Evolutionary conservation across 805 yeast genomes (phyloP).

Genomic region (Lachancea mirantina): DNA sequence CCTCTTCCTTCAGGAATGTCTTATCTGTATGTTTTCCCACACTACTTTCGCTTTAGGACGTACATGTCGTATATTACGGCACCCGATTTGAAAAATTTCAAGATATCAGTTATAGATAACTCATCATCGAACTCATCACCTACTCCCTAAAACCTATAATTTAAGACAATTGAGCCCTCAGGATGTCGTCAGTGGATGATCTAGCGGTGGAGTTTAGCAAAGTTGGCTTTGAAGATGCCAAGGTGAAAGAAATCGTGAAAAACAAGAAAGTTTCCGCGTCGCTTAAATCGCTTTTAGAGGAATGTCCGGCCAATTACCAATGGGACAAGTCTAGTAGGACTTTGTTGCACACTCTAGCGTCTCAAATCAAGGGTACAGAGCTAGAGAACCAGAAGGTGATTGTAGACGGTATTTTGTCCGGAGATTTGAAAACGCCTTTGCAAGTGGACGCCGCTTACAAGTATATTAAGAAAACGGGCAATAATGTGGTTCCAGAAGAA

Average conservation of each 20-base stretch:
- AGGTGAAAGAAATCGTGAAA: conserved; percentile 72
- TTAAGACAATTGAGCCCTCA: background rate
- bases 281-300: conserved; percentile 50
- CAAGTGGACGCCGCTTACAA: conserved; percentile 79
- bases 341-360: conserved; percentile 71
- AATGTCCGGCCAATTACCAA: conserved; percentile 29
- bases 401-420: conserved; percentile 55
- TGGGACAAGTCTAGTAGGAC: conserved; percentile 56
- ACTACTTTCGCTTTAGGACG: no score
- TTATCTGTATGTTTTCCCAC: no score
- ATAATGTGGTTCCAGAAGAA: conserved; percentile 38
- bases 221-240: conserved; percentile 67
- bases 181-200: conserved; percentile 32
- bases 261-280: conserved; percentile 78
- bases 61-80: background rate
- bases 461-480: conserved; percentile 52
- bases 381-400: conserved; percentile 44
- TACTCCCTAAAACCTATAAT: no score
- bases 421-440: conserved; percentile 54
- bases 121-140: no score
- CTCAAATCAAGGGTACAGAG: conserved; percentile 52
- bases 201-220: conserved; percentile 29
- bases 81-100: background rate
- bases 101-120: no score
- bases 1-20: no score